Percentiles rank a stretch among this genome's conserved stretches.
Conservation (phyloP, 371 early-diverging fungal species). For the Mortierella sp. region DNA sequence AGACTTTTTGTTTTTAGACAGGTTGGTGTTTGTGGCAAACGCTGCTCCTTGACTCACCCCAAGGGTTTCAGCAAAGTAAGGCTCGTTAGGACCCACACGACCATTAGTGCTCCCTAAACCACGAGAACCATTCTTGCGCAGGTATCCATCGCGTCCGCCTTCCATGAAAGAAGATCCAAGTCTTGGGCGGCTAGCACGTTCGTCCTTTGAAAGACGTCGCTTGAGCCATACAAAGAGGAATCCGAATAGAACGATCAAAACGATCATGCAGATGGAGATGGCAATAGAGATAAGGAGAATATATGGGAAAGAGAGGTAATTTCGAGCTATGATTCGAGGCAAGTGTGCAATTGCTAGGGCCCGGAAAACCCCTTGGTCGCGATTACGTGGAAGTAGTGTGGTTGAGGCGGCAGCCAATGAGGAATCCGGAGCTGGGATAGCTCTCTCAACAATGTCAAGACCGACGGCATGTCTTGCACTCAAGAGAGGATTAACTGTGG, state of each 20-base stretch:
- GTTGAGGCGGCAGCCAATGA: background rate
- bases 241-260: conserved; percentile 73
- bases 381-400: conserved; percentile 17
- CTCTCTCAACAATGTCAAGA: conserved; percentile 3
- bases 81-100: background rate
- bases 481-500: background rate
- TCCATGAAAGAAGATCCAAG: conserved; percentile 35
- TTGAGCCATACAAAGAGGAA: conserved; percentile 56
- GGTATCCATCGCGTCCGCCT: conserved; percentile 12
- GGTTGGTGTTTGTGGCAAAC: background rate
- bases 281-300: conserved; percentile 80
- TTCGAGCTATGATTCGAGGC: conserved; percentile 39
- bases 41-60: conserved; percentile 9
- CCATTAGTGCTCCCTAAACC: background rate
- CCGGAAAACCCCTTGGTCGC: conserved; percentile 47
- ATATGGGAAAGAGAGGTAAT: conserved; percentile 65
- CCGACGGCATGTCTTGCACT: background rate
- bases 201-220: conserved; percentile 20
- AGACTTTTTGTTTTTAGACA: background rate
- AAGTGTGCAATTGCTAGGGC: conserved; percentile 46
- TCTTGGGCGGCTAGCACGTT: background rate
- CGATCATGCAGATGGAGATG: conserved; percentile 75
- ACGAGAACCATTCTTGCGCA: background rate
- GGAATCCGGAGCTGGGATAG: background rate
- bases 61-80: background rate